Evolutionary conservation across 768 basidiomycete species (phyloP).

Genomic region (Russula dissimulans): DNA sequence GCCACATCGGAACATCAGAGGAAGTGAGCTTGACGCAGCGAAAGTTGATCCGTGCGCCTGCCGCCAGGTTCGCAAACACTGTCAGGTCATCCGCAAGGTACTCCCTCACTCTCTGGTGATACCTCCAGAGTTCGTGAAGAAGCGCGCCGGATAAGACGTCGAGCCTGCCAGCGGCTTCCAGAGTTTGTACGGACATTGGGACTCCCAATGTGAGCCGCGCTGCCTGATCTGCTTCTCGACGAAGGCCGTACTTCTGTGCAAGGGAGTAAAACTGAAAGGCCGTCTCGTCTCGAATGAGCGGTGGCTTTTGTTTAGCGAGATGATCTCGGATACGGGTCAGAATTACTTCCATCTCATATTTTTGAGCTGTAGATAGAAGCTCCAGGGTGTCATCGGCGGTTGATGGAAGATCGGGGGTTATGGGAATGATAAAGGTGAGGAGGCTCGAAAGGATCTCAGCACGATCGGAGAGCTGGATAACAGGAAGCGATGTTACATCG

Average conservation of each 20-base stretch:
- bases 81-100: background rate
- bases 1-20: background rate
- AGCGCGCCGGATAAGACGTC: background rate
- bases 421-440: slow-evolving; percentile 5
- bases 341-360: background rate
- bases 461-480: background rate
- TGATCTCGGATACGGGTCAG: slow-evolving; percentile 2
- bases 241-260: background rate
- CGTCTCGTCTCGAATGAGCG: background rate
- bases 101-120: background rate
- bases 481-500: background rate
- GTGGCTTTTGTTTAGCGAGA: background rate
- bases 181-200: background rate
- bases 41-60: background rate
- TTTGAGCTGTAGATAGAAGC: slow-evolving; percentile 6
- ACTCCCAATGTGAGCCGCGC: background rate
- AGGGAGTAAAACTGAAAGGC: slow-evolving; percentile 1
- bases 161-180: background rate
- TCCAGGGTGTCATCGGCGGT: background rate
- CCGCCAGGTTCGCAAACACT: background rate
- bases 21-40: background rate
- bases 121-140: slow-evolving; percentile 5
- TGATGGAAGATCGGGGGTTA: background rate
- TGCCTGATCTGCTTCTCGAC: background rate
- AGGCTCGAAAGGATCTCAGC: slow-evolving; percentile 6